Conservation (phyloP, 495 filamentous ascomycete genomes). For the Hypoxylon subgilvum region DNA sequence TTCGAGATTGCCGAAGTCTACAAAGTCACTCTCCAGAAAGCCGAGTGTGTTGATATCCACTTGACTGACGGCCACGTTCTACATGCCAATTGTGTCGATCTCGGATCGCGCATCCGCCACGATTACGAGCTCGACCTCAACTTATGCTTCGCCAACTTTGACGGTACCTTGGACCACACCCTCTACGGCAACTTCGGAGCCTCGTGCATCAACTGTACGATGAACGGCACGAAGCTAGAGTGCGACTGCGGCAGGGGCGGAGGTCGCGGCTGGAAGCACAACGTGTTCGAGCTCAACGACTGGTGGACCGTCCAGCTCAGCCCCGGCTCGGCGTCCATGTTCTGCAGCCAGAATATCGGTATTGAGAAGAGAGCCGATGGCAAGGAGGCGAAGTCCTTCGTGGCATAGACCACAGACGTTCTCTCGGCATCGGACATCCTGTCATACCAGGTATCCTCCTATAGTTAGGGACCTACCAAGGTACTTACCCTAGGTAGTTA, state of each 20-base stretch:
- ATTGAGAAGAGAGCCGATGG: slow-evolving; percentile 7
- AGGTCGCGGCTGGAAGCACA: slow-evolving; percentile 7
- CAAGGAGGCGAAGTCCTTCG: background rate
- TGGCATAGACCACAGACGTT: background rate
- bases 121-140: slow-evolving; percentile 27
- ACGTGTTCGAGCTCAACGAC: slow-evolving; percentile 21
- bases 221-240: slow-evolving; percentile 17
- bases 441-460: background rate
- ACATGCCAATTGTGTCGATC: slow-evolving; percentile 12
- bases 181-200: slow-evolving; percentile 14
- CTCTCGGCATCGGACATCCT: no score
- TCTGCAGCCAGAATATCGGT: slow-evolving; percentile 1
- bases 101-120: background rate
- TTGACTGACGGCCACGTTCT: slow-evolving; percentile 18
- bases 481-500: background rate
- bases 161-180: slow-evolving; percentile 14
- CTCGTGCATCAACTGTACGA: slow-evolving; percentile 16
- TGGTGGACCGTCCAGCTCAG: slow-evolving; percentile 21
- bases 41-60: slow-evolving; percentile 19
- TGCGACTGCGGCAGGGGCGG: slow-evolving; percentile 14
- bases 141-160: slow-evolving; percentile 26
- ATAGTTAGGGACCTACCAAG: no score
- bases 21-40: slow-evolving; percentile 24
- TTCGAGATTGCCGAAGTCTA: slow-evolving; percentile 12
- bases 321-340: background rate